phyloP scores from a whole-genome alignment of 495 filamentous ascomycete genomes.

The Jackrogersella multiformis region DNA sequence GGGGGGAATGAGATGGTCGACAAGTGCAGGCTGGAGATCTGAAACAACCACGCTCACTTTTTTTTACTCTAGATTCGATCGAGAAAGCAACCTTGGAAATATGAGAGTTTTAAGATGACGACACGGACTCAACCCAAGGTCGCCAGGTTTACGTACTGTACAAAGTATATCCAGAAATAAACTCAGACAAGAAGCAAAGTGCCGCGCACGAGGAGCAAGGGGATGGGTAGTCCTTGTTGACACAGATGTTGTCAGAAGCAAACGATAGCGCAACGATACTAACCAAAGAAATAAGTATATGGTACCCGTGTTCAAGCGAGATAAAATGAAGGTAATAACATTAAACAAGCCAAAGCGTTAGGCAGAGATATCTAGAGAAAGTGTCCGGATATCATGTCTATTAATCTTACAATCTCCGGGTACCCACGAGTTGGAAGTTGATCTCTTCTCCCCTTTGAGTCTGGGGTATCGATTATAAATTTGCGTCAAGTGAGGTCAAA shows the following conservation, averaged over 20 bases:
- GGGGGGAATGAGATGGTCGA: slow-evolving; percentile 17
- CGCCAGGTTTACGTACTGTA: slow-evolving; percentile 37
- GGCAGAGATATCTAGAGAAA: slow-evolving; percentile 12
- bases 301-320: neutral
- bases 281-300: slow-evolving; percentile 12
- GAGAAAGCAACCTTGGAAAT: slow-evolving; percentile 29
- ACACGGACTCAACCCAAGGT: slow-evolving; percentile 27
- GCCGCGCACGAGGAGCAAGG: neutral
- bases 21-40: slow-evolving; percentile 28
- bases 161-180: slow-evolving; percentile 36
- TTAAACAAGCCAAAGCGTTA: neutral
- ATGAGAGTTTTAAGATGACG: slow-evolving; percentile 38
- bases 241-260: slow-evolving; percentile 29
- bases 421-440: slow-evolving; percentile 31
- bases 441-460: slow-evolving; percentile 25
- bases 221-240: slow-evolving; percentile 30
- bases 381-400: slow-evolving; percentile 24
- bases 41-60: slow-evolving; percentile 29
- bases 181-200: slow-evolving; percentile 27
- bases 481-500: slow-evolving; percentile 42
- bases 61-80: slow-evolving; percentile 12
- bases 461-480: slow-evolving; percentile 41
- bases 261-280: slow-evolving; percentile 16
- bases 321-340: neutral
- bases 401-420: slow-evolving; percentile 41